Evolutionary conservation across 768 basidiomycete genomes (phyloP).

Genomic region (Mycena galopus): DNA sequence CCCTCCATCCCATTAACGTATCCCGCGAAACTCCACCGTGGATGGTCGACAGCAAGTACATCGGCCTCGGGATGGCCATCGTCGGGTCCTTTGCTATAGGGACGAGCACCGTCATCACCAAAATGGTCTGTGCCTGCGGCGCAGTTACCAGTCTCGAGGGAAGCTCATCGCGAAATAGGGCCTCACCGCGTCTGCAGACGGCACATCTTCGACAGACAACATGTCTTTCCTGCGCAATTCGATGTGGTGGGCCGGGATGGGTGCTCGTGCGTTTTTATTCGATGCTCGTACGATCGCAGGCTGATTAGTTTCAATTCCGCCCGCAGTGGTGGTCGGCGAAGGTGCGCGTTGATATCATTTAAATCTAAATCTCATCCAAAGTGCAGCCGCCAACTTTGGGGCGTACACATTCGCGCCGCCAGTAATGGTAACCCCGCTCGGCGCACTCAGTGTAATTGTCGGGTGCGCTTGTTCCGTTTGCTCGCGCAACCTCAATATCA

Average conservation of each 20-base stretch:
- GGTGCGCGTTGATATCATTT: constrained; percentile 56
- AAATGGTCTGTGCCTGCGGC: not conserved
- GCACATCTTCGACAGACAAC: constrained; percentile 80
- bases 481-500: not conserved
- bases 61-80: not conserved
- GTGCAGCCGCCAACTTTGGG: constrained; percentile 86
- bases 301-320: constrained; percentile 16
- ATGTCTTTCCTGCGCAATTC: constrained; percentile 89
- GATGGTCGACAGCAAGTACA: not conserved
- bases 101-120: not conserved
- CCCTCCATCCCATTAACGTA: too few relatives aligned
- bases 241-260: constrained; percentile 98
- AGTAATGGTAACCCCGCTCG: constrained; percentile 96
- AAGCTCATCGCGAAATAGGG: too few relatives aligned
- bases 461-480: constrained; percentile 74
- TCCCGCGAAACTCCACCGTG: too few relatives aligned
- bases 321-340: constrained; percentile 91
- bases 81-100: not conserved
- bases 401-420: constrained; percentile 98
- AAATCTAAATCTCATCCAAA: too few relatives aligned
- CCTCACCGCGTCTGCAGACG: constrained; percentile 79
- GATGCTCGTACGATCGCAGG: not conserved
- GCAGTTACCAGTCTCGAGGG: not conserved
- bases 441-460: constrained; percentile 94
- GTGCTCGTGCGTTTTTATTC: constrained; percentile 83